Conservation (phyloP, 2,329 filamentous ascomycete species). For the Niveomyces coronatus region DNA sequence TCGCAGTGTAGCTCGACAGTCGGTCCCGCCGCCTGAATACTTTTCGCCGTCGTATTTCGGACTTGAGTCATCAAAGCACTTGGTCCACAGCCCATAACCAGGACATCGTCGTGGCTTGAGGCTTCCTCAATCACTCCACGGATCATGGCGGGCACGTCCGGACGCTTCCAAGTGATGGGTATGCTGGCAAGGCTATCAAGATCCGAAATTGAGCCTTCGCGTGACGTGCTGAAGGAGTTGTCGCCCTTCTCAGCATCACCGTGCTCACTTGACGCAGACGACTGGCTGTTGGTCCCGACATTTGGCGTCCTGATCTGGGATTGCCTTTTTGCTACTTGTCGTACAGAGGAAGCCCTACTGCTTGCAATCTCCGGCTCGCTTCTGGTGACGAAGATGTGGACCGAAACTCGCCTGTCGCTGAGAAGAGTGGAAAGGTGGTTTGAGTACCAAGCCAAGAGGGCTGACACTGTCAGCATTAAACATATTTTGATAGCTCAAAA, state of each 20-base stretch:
- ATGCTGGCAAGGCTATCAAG: constrained; percentile 11
- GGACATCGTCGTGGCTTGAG: constrained; percentile 22
- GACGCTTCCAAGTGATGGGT: constrained; percentile 23
- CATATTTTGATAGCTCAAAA: not conserved
- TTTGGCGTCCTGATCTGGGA: too few relatives aligned
- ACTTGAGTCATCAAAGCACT: constrained; percentile 30
- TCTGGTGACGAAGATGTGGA: constrained; percentile 26
- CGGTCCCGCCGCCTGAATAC: constrained; percentile 30
- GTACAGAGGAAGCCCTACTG: not conserved
- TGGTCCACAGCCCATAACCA: constrained; percentile 38
- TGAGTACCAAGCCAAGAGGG: constrained; percentile 27
- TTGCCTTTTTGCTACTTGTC: too few relatives aligned
- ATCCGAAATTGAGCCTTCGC: constrained; percentile 1
- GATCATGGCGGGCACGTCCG: constrained; percentile 27
- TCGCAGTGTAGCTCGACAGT: constrained; percentile 39
- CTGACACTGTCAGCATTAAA: constrained; percentile 15
- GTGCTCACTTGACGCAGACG: constrained; percentile 1
- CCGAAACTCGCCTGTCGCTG: constrained; percentile 19
- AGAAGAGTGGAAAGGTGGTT: constrained; percentile 23
- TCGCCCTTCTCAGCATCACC: constrained; percentile 1
- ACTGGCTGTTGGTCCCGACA: not conserved
- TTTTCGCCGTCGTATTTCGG: constrained; percentile 29
- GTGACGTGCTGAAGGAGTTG: not conserved
- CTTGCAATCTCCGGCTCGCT: not conserved
- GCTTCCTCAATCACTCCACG: constrained; percentile 19